Evolutionary conservation across 768 basidiomycete genomes (phyloP), one percentile per base, ranked within the genome.

Genomic region (Strobilomyces dryophilus): DNA sequence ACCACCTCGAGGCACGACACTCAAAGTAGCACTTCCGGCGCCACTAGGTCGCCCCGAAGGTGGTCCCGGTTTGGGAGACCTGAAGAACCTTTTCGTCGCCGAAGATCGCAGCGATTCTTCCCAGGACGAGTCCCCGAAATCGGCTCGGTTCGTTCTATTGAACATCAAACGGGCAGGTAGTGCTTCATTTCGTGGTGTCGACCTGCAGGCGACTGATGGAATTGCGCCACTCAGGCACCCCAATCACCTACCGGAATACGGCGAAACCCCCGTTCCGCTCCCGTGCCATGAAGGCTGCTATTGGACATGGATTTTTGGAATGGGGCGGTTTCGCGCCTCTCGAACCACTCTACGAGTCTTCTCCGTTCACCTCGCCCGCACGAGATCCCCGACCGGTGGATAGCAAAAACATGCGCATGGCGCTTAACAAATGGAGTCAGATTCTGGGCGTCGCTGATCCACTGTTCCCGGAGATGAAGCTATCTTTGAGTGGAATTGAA

Each of bases 351-450:
- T 56, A 70, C 32, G 49, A 54, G 2, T 60, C 66, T 39, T 69
- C 68, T 31, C 68, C 68, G 17, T 69, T 64, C 51, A 51, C 50
- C 15, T 53, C 53, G 15, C 55, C 59, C 7, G 36, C 57, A 5
- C 57, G 24, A 26, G 62, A 64, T 2, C 57, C 12, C 1, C 47
- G 45, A 3, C 45, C 49, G 20, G 11, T 58, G 41, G 68, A 68
- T 37, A 64, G 45, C 55, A 51, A 52, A 34, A 51, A 64, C 21
- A 69, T 69, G 70, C 70, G 68, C 1, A 55, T 68, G 49, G 57
- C 66, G 12, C 37, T 69, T n/a, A 64, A 70, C 18, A 69, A 69
- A 29, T 69, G 68, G 68, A 68, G 68, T 34, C 68, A 69, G 42
- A 68, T 69, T 45, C 55, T 70, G 32, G 64, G 58, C 20, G 53